Percentiles rank a stretch among this genome's conserved stretches.
phyloP scores from a whole-genome alignment of 495 filamentous ascomycete genomes.

The Cenococcum geophilum region DNA sequence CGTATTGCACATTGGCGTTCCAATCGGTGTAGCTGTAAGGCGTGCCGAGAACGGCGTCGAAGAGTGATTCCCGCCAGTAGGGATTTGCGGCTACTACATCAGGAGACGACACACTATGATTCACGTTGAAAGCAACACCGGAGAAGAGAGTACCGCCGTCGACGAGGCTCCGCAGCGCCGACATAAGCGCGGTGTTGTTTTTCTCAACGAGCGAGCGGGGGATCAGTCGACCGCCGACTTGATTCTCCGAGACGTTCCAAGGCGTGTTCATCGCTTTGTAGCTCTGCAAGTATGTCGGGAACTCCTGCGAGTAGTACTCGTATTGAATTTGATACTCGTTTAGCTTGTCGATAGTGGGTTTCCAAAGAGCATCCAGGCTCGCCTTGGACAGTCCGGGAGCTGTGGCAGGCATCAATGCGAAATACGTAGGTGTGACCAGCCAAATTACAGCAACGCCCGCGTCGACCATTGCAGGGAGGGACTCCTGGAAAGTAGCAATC shows the following conservation, averaged over 20 bases:
- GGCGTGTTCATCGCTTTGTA: constrained; percentile 13
- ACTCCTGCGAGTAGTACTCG: constrained; percentile 12
- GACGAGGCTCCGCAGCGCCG: background rate
- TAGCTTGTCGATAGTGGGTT: constrained; percentile 12
- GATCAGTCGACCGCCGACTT: constrained; percentile 5
- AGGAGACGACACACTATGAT: background rate
- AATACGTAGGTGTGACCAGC: background rate
- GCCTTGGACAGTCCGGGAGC: constrained; percentile 10
- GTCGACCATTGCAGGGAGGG: constrained; percentile 17
- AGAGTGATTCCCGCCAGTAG: constrained; percentile 1
- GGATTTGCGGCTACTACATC: background rate
- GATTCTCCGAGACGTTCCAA: constrained; percentile 10
- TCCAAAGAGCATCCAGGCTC: constrained; percentile 6
- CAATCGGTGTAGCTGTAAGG: constrained; percentile 8
- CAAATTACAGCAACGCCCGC: constrained; percentile 15
- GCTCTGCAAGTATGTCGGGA: constrained; percentile 3
- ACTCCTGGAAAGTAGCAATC: constrained; percentile 1
- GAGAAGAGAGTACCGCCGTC: background rate
- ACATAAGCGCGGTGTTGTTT: background rate
- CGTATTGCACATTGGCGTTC: background rate
- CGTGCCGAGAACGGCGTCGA: constrained; percentile 1
- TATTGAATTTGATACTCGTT: constrained; percentile 6
- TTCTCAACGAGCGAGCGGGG: constrained; percentile 1
- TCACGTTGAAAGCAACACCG: background rate
- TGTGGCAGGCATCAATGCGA: constrained; percentile 11